phyloP scores from a whole-genome alignment of 768 basidiomycete species.

The Guyanaporus albipodus region DNA sequence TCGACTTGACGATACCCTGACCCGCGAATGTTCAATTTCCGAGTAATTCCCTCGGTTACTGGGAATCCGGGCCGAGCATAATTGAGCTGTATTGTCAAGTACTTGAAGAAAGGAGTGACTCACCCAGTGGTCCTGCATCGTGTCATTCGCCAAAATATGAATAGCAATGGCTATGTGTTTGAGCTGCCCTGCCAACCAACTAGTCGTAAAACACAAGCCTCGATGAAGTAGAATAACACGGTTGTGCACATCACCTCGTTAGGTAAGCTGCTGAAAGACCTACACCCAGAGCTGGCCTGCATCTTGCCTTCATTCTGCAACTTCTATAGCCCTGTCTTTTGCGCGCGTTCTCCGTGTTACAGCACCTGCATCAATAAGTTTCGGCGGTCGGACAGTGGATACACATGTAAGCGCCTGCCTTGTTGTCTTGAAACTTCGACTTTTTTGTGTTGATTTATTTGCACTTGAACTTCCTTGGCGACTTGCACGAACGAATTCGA shows the following conservation, averaged over 20 bases:
- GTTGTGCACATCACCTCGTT: too few relatives aligned
- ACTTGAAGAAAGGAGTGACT: too few relatives aligned
- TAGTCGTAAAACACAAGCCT: neutral
- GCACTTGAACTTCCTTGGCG: conserved; percentile 24
- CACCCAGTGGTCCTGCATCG: neutral
- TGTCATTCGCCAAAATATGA: neutral
- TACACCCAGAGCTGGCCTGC: neutral
- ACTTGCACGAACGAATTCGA: conserved; percentile 23
- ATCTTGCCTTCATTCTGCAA: neutral
- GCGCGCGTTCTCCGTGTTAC: neutral
- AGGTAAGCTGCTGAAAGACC: conserved; percentile 1
- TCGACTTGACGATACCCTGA: too few relatives aligned
- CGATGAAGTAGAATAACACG: neutral
- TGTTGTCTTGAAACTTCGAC: conserved; percentile 16
- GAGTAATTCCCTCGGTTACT: too few relatives aligned
- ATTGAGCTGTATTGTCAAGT: neutral
- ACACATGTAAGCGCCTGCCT: conserved; percentile 15
- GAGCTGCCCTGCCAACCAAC: neutral
- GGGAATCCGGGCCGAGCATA: neutral
- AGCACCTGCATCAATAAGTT: neutral
- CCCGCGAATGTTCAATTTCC: too few relatives aligned
- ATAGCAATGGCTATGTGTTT: neutral
- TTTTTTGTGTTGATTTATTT: conserved; percentile 34
- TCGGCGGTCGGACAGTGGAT: neutral
- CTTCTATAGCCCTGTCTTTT: neutral